Conservation (phyloP, 1,139 yeast genomes). For the Taphrina confusa region DNA sequence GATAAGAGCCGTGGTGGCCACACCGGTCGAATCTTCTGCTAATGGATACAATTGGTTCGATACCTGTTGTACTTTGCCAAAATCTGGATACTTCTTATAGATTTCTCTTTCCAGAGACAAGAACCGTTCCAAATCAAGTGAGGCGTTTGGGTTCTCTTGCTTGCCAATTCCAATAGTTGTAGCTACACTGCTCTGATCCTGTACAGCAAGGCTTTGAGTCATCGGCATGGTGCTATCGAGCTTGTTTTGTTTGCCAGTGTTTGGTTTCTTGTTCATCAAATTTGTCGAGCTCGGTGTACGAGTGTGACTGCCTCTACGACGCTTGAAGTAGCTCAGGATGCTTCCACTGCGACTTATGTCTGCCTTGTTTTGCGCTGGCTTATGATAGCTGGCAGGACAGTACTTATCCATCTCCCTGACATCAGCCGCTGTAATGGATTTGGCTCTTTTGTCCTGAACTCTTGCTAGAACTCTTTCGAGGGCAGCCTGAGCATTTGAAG, state of each 20-base stretch:
- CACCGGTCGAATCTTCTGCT: not conserved
- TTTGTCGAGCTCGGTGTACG: no score
- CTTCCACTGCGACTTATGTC: not conserved
- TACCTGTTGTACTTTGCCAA: not conserved
- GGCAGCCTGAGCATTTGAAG: not conserved
- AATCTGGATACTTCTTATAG: not conserved
- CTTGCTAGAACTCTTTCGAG: not conserved
- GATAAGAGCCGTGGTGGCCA: not conserved
- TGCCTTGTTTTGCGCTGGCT: no score
- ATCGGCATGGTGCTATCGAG: no score
- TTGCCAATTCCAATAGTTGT: no score
- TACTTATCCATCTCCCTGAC: not conserved
- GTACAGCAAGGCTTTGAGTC: no score
- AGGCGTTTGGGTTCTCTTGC: no score
- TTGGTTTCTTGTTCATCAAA: no score
- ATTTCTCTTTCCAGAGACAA: conserved; percentile 3
- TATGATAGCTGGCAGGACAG: not conserved
- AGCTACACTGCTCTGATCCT: no score
- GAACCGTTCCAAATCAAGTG: not conserved
- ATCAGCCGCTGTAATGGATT: conserved; percentile 2
- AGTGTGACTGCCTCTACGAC: not conserved
- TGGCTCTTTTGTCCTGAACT: not conserved
- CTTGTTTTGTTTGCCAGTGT: no score
- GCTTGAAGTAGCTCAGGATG: not conserved
- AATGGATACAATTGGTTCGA: not conserved